Percentiles rank a stretch among this genome's conserved stretches.
Evolutionary conservation across 2,329 filamentous ascomycete genomes (phyloP).

Genomic region (Teratosphaeria destructans): DNA sequence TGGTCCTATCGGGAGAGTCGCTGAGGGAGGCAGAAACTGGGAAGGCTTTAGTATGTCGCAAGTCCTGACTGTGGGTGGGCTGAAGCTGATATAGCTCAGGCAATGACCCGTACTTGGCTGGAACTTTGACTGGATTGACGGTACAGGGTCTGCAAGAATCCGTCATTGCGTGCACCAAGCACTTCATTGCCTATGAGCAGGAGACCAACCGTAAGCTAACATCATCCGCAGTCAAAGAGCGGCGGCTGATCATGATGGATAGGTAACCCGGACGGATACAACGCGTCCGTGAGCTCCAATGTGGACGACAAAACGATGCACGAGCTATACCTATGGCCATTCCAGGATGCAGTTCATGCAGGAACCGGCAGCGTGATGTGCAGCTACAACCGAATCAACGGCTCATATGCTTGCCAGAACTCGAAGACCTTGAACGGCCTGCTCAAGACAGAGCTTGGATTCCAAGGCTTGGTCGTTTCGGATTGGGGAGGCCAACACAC

Average conservation of each 20-base stretch:
- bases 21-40: slow-evolving; percentile 47
- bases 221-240: slow-evolving; percentile 39
- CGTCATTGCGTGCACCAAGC: slow-evolving; percentile 75
- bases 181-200: slow-evolving; percentile 65
- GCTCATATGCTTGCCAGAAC: slow-evolving; percentile 71
- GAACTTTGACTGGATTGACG: slow-evolving; percentile 17
- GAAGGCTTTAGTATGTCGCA: slow-evolving; percentile 46
- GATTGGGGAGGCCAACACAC: slow-evolving; percentile 64
- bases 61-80: background rate
- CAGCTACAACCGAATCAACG: slow-evolving; percentile 69
- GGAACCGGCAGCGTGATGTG: slow-evolving; percentile 41
- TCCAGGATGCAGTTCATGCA: slow-evolving; percentile 39
- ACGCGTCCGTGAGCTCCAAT: slow-evolving; percentile 41
- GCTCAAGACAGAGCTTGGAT: slow-evolving; percentile 69
- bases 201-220: slow-evolving; percentile 54
- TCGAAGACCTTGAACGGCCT: slow-evolving; percentile 63
- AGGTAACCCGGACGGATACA: slow-evolving; percentile 7
- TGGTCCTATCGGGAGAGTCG: slow-evolving; percentile 56
- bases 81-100: slow-evolving; percentile 5
- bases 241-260: slow-evolving; percentile 14
- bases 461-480: slow-evolving; percentile 67
- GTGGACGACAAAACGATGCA: slow-evolving; percentile 52
- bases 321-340: slow-evolving; percentile 31
- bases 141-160: slow-evolving; percentile 37
- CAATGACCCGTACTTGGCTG: slow-evolving; percentile 22